These are phyloP conservation scores for Spatholobus suberectus DNA, from an alignment of 306 rosid genomes.

Conservation along the genomic window DNA sequence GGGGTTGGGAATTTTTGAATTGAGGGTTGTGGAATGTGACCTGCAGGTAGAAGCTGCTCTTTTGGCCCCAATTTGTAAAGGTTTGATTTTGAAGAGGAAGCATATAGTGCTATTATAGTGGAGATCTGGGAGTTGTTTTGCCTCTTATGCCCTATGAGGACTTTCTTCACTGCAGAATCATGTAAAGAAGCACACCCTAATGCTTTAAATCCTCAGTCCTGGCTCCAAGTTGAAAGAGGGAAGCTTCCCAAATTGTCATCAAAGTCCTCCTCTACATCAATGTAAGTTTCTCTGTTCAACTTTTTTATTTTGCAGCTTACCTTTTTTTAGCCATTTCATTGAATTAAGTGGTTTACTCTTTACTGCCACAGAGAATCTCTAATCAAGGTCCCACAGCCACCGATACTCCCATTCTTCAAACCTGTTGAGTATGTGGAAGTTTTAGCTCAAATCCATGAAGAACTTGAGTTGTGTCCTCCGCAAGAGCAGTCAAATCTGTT, in stretches of 20 bases:
- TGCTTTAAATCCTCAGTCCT: slow-evolving; percentile 86
- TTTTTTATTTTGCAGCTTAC: slow-evolving; percentile 2
- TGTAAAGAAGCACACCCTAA: slow-evolving; percentile 75
- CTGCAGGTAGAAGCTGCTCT: slow-evolving; percentile 31
- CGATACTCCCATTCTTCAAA: slow-evolving; percentile 74
- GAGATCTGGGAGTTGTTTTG: slow-evolving; percentile 85
- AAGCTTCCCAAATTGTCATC: slow-evolving; percentile 73
- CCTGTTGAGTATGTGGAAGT: slow-evolving; percentile 88
- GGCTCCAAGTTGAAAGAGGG: slow-evolving; percentile 99
- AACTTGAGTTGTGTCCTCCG: slow-evolving; percentile 78
- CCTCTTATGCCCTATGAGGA: slow-evolving; percentile 84
- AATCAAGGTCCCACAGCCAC: slow-evolving; percentile 85
- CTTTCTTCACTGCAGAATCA: slow-evolving; percentile 78
- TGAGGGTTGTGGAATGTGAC: slow-evolving; percentile 47
- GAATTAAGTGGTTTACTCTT: slow-evolving; percentile 38
- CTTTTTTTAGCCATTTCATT: slow-evolving; percentile 1
- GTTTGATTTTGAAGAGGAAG: slow-evolving; percentile 51
- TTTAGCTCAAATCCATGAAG: slow-evolving; percentile 95
- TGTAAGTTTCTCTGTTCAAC: slow-evolving; percentile 57
- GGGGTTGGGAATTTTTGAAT: slow-evolving; percentile 43
- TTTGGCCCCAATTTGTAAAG: slow-evolving; percentile 38
- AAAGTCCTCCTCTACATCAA: slow-evolving; percentile 69
- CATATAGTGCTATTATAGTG: slow-evolving; percentile 56
- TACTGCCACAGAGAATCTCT: slow-evolving; percentile 78
- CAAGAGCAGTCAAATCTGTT: slow-evolving; percentile 78